Percentiles rank a stretch among this genome's conserved stretches.
phyloP scores from a whole-genome alignment of 345 rosid genomes.

The Tarenaya hassleriana region DNA sequence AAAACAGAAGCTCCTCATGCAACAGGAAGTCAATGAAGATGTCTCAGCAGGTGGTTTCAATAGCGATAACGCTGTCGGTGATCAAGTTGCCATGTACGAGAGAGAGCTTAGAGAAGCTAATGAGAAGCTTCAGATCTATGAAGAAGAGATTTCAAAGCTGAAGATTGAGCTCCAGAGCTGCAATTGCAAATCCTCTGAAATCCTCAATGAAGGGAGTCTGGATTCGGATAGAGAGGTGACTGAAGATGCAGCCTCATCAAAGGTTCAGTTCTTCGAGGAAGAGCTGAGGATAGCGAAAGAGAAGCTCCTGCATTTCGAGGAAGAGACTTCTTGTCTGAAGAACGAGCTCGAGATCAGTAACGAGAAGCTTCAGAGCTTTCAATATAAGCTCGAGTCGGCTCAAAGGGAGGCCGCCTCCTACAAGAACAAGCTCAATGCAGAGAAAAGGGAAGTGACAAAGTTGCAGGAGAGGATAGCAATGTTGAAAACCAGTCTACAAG shows the following conservation, averaged over 20 bases:
- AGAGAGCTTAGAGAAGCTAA: constrained; percentile 49
- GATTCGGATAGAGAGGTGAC: constrained; percentile 24
- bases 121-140: constrained; percentile 38
- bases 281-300: constrained; percentile 48
- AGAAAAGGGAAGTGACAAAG: constrained; percentile 50
- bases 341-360: constrained; percentile 39
- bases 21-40: constrained; percentile 35
- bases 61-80: constrained; percentile 31
- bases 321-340: constrained; percentile 38
- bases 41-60: constrained; percentile 16
- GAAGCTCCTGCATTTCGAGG: constrained; percentile 43
- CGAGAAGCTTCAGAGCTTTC: constrained; percentile 31
- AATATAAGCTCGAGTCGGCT: constrained; percentile 42
- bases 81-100: constrained; percentile 37
- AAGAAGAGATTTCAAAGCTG: constrained; percentile 46
- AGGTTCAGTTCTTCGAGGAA: constrained; percentile 25
- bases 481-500: constrained; percentile 56
- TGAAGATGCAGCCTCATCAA: constrained; percentile 19
- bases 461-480: constrained; percentile 48
- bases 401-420: constrained; percentile 38
- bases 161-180: constrained; percentile 48
- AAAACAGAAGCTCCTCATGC: constrained; percentile 46
- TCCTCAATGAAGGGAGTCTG: constrained; percentile 19
- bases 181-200: constrained; percentile 18
- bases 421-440: constrained; percentile 43